These are phyloP conservation scores for Pseudogymnoascus sp. DNA, from an alignment of 2,329 filamentous ascomycete genomes.

Conservation along the genomic window DNA sequence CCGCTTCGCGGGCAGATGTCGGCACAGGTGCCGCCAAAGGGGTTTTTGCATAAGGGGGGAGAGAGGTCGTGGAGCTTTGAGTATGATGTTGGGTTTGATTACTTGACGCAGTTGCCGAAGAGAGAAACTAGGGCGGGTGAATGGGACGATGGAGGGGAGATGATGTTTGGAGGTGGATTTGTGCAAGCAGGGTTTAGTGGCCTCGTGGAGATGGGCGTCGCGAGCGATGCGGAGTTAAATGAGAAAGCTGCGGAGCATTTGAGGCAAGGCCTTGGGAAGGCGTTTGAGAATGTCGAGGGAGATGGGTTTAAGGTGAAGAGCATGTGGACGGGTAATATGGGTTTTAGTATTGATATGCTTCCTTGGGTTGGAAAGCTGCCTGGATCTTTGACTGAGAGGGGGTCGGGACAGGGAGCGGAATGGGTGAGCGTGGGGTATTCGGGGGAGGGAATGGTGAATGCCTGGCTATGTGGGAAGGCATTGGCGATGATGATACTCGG, in stretches of 20 bases:
- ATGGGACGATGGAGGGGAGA: constrained; percentile 30
- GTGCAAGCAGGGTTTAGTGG: constrained; percentile 35
- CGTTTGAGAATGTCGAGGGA: constrained; percentile 28
- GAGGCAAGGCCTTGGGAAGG: constrained; percentile 33
- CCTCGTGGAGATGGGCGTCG: constrained; percentile 37
- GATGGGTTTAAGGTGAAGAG: constrained; percentile 27
- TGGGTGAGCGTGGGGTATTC: constrained; percentile 45
- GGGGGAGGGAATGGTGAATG: constrained; percentile 45
- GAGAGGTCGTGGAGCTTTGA: constrained; percentile 48
- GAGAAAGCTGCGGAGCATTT: constrained; percentile 32
- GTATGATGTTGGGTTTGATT: constrained; percentile 53
- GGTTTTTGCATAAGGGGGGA: constrained; percentile 29
- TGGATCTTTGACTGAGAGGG: constrained; percentile 22
- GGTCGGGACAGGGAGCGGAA: constrained; percentile 24
- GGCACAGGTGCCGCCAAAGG: constrained; percentile 35
- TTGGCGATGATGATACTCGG: constrained; percentile 39
- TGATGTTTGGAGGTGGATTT: constrained; percentile 48
- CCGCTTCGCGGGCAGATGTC: constrained; percentile 42
- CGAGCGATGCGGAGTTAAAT: constrained; percentile 37
- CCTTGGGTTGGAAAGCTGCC: constrained; percentile 42
- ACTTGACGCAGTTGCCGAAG: constrained; percentile 47
- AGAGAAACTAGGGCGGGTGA: not conserved
- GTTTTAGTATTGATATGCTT: constrained; percentile 38
- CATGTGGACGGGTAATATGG: constrained; percentile 43
- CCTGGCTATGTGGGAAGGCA: constrained; percentile 43